Evolutionary conservation across 306 rosid genomes (phyloP).

Genomic region (Sindora glabra): DNA sequence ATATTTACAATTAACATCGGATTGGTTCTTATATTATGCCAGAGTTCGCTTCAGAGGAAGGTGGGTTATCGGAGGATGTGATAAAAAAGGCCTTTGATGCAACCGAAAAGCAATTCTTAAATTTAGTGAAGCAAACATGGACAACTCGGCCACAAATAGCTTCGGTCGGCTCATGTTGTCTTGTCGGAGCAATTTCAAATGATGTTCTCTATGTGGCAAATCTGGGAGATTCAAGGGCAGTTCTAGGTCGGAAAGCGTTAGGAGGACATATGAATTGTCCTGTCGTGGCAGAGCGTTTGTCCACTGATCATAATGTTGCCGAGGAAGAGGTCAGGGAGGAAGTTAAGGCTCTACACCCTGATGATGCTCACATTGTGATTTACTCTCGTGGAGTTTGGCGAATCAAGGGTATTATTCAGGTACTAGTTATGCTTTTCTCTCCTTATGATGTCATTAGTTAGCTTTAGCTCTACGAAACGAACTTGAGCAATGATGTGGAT

Average conservation of each 20-base stretch:
- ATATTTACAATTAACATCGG: neutral
- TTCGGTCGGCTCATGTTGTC: conserved; percentile 65
- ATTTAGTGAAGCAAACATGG: conserved; percentile 46
- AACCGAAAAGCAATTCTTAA: conserved; percentile 50
- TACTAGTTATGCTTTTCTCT: neutral
- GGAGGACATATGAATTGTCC: conserved; percentile 13
- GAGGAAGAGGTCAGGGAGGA: conserved; percentile 60
- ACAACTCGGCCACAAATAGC: conserved; percentile 42
- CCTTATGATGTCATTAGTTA: too few species aligned
- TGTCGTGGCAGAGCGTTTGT: conserved; percentile 53
- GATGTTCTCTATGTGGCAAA: conserved; percentile 54
- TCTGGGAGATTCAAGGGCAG: conserved; percentile 68
- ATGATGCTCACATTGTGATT: conserved; percentile 56
- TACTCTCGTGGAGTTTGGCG: conserved; percentile 51
- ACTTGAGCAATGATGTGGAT: neutral
- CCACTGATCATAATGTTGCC: conserved; percentile 62
- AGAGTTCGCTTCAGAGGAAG: conserved; percentile 47
- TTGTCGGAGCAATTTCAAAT: conserved; percentile 50
- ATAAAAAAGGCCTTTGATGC: conserved; percentile 51
- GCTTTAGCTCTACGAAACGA: neutral
- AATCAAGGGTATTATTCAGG: conserved; percentile 80
- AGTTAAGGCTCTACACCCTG: conserved; percentile 69
- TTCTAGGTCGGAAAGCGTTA: conserved; percentile 43
- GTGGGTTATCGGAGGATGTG: conserved; percentile 61
- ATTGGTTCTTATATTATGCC: neutral